Evolutionary conservation across 352 stramenopile genomes (phyloP), one percentile per base, ranked within the genome.

Genomic region (Globisporangium apiculatum): DNA sequence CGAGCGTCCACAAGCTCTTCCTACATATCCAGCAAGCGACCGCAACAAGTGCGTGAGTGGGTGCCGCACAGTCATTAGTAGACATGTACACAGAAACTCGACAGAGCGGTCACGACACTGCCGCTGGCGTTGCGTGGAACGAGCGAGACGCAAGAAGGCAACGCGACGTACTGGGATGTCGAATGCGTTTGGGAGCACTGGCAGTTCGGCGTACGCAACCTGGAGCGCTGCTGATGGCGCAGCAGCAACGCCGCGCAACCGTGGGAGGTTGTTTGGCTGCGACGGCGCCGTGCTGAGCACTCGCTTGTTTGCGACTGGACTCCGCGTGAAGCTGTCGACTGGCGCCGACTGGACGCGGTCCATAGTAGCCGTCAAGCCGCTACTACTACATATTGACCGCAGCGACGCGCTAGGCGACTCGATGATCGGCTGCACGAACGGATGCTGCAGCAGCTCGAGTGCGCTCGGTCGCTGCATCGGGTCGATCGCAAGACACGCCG

Each of bases 371-470:
- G 24, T 31, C 24, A 31, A 31, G 24, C 24, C 24, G 24, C 24
- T 31, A 31, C 24, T 31, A 31, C 24, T 31, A 0, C 24, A 31
- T 31, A 31, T 3, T 5, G 42, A 18, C 5, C 42, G 42, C 42
- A 47, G 12, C 11, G 42, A n/a, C 12, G 11, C 12, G 15, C 42
- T 5, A 17, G 6, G 15, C n/a, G 38, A 41, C 14, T 47, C 48
- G 7, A 61, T 48, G 24, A 31, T 31, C 24, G 35, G 5, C 5
- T 60, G 54, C 37, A 97, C 73, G 66, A 99, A 99, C 17, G 79
- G 73, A 54, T 97, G 91, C 31, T 79, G 68, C 2, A 99, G 68
- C 14, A 98, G 76, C 59, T 97, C 82, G 12, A 67, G 75, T 4
- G 95, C 92, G 48, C 65, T 93, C 6, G 94, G 92, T 42, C 96